Evolutionary conservation across 768 basidiomycete species (phyloP), one percentile per base, ranked within the genome.

Genomic region (Amanita phalloides): DNA sequence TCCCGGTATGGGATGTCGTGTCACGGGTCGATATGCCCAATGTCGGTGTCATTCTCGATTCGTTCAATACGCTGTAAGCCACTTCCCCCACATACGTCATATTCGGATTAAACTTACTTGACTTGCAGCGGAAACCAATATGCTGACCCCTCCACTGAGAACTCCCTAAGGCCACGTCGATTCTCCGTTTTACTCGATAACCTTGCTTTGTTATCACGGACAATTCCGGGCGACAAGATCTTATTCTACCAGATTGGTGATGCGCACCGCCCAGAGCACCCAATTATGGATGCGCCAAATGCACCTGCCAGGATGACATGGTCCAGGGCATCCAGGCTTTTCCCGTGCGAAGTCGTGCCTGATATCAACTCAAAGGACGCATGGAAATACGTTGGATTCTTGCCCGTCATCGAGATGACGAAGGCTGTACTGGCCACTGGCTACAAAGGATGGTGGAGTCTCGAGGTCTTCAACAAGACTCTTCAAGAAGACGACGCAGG

Each of bases 211-310:
- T 60, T 70, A 21, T 56, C 59, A 7, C 51, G 48, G 4, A 58
- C 60, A 20, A 59, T 71, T 10, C 68, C 70, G 1, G 63, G 60
- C 0, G 56, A 65, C 54, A 69, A 67, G 56, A 68, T 72, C 56
- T 72, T 68, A 58, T 60, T 69, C 47, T 68, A 66, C 55, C 71
- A 72, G 46, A 54, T 71, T 51, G 70, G 69, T 48, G 70, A 72
- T 56, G 70, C 64, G 45, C 41, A 58, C 50, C 53, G 56, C 51
- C 66, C 56, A 25, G 42, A 55, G 3, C 36, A 55, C 3, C 56
- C 61, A 3, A 54, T 58, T 20, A 37, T 53, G 26, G 49, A 61
- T 38, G 33, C 45, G 3, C 61, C 60, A 14, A 55, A 58, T 26
- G 55, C 58, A 17, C 66, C 66, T 8, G 55, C 59, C 1, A 60